These are phyloP conservation scores for Hymenoscyphus scutula DNA, from an alignment of 2,329 filamentous ascomycete species.

Conservation along the genomic window DNA sequence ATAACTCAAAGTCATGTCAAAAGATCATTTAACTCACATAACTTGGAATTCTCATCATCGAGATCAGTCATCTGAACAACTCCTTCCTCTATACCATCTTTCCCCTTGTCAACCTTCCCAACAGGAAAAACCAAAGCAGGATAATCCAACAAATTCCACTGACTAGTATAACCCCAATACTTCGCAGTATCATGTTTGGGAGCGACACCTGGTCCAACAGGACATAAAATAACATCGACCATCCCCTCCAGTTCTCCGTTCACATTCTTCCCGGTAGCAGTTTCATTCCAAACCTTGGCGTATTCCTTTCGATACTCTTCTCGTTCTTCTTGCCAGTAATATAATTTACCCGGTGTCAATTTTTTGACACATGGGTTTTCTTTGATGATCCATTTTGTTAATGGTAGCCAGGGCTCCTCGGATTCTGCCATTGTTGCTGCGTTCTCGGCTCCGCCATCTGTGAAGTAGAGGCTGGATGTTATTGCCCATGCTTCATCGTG, in stretches of 20 bases:
- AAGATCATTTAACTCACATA: conserved; percentile 53
- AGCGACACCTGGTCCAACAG: conserved; percentile 54
- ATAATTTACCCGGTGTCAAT: conserved; percentile 22
- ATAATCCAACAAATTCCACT: conserved; percentile 70
- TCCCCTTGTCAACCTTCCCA: conserved; percentile 34
- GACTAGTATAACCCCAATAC: conserved; percentile 64
- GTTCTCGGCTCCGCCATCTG: conserved; percentile 24
- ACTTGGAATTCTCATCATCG: conserved; percentile 33
- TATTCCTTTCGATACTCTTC: conserved; percentile 37
- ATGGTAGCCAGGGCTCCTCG: conserved; percentile 19
- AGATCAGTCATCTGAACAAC: conserved; percentile 36
- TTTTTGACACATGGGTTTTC: conserved; percentile 26
- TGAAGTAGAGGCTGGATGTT: conserved; percentile 25
- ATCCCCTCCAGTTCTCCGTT: conserved; percentile 8
- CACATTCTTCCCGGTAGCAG: conserved; percentile 29
- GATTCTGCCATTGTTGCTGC: conserved; percentile 15
- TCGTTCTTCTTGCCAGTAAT: conserved; percentile 31
- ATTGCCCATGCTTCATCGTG: conserved; percentile 26
- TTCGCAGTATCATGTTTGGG: conserved; percentile 47
- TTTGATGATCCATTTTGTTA: conserved; percentile 29
- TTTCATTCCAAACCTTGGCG: conserved; percentile 25
- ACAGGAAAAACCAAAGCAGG: conserved; percentile 61
- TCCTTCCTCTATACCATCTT: conserved; percentile 28
- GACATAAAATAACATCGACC: conserved; percentile 62
- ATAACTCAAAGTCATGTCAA: conserved; percentile 43